phyloP scores from a whole-genome alignment of 352 stramenopile species.

The Globisporangium paddicum region DNA sequence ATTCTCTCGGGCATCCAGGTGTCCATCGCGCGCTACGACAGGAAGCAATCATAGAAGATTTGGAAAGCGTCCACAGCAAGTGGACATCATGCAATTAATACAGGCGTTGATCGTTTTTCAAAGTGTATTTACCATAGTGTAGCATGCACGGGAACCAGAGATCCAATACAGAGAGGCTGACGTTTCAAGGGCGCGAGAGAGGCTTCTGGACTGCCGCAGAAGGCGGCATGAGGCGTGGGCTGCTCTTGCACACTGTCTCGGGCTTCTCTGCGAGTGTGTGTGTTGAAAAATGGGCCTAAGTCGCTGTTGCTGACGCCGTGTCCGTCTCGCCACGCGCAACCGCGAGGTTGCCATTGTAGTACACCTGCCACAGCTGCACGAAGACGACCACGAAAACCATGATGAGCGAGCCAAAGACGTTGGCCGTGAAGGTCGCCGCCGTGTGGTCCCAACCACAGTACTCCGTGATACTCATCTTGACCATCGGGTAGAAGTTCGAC shows the following conservation, averaged over 20 bases:
- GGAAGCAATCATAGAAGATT: slow-evolving; percentile 17
- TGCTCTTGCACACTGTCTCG: neutral
- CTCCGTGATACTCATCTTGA: slow-evolving; percentile 90
- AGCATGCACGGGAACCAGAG: slow-evolving; percentile 5
- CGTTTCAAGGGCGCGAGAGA: neutral
- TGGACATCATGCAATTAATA: too few relatives aligned
- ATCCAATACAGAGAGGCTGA: neutral
- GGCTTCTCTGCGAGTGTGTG: neutral
- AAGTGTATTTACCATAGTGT: slow-evolving; percentile 11
- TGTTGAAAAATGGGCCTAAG: slow-evolving; percentile 4
- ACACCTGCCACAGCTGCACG: slow-evolving; percentile 86
- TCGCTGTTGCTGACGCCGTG: slow-evolving; percentile 1
- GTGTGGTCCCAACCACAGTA: slow-evolving; percentile 90
- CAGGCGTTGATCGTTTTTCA: slow-evolving; percentile 1
- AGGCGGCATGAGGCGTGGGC: neutral
- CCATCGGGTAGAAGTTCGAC: slow-evolving; percentile 86
- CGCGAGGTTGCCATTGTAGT: slow-evolving; percentile 69
- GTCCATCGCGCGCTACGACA: slow-evolving; percentile 34
- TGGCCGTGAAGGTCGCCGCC: slow-evolving; percentile 72
- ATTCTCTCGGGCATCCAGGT: slow-evolving; percentile 35
- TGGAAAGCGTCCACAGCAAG: neutral
- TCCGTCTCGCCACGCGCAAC: slow-evolving; percentile 40
- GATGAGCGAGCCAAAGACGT: slow-evolving; percentile 80
- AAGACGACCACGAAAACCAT: slow-evolving; percentile 85
- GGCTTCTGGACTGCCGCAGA: neutral